A percentile compares a stretch with the other conserved stretches of the same genome.
These are phyloP conservation scores for Beauveria scarabaeidicola DNA, from an alignment of 2,329 filamentous ascomycete species.

Conservation along the genomic window DNA sequence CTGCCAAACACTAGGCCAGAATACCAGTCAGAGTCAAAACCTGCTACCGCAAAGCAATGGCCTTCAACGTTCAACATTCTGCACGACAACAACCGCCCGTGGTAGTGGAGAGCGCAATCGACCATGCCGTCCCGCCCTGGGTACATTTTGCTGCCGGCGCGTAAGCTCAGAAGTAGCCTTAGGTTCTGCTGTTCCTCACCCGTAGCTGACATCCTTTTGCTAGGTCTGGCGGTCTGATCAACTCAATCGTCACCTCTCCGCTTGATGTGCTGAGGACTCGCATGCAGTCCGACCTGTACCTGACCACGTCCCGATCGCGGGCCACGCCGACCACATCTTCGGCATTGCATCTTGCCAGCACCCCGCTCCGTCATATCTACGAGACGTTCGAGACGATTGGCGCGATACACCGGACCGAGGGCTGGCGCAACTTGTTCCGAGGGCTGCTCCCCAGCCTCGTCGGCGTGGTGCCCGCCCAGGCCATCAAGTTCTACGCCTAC, in stretches of 20 bases:
- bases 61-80: neutral
- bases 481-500: constrained; percentile 91
- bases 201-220: neutral
- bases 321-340: constrained; percentile 44
- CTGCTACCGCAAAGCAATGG: neutral
- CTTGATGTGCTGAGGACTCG: constrained; percentile 91
- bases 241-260: constrained; percentile 77
- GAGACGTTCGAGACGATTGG: constrained; percentile 83
- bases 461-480: constrained; percentile 79
- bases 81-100: neutral
- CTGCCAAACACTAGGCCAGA: neutral
- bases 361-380: constrained; percentile 62
- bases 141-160: constrained; percentile 79
- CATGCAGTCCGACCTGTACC: constrained; percentile 90
- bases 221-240: constrained; percentile 79
- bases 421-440: constrained; percentile 82
- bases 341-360: constrained; percentile 55
- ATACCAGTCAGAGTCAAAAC: neutral
- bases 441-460: constrained; percentile 83
- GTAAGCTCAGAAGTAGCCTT: constrained; percentile 37
- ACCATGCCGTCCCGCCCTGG: constrained; percentile 46
- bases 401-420: constrained; percentile 74
- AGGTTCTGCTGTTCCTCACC: neutral
- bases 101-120: neutral
- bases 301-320: constrained; percentile 65